Evolutionary conservation across 2,329 filamentous ascomycete genomes (phyloP).

Genomic region (Xylaria sp.): DNA sequence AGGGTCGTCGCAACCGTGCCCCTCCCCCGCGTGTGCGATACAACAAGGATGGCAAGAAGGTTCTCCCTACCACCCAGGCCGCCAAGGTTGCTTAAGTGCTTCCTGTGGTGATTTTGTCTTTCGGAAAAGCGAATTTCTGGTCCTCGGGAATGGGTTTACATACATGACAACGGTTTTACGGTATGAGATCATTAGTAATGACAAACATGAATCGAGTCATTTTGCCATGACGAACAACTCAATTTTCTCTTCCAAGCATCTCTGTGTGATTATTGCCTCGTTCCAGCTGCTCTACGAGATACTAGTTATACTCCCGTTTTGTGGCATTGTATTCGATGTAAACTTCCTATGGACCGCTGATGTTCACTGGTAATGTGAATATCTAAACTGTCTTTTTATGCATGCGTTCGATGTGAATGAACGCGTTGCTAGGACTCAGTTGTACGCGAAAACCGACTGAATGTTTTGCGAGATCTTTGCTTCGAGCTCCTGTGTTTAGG

Average conservation of each 20-base stretch:
- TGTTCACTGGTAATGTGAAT: neutral
- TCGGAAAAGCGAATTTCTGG: constrained; percentile 42
- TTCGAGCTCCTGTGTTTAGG: neutral
- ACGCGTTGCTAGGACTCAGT: too few species aligned
- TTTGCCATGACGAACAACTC: constrained; percentile 31
- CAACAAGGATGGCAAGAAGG: constrained; percentile 99
- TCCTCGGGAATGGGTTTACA: constrained; percentile 48
- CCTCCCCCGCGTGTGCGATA: constrained; percentile 97
- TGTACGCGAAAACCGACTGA: too few species aligned
- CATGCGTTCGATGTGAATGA: neutral
- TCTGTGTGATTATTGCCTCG: neutral
- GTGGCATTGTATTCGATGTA: too few species aligned
- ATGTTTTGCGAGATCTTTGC: neutral
- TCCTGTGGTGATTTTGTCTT: constrained; percentile 42
- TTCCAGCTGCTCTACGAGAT: neutral
- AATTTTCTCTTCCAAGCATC: neutral
- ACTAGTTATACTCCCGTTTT: neutral
- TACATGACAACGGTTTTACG: constrained; percentile 47
- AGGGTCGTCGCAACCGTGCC: constrained; percentile 98
- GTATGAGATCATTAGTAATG: constrained; percentile 50
- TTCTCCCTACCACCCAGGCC: constrained; percentile 85
- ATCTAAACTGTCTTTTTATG: neutral
- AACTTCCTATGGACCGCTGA: neutral
- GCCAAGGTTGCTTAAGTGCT: constrained; percentile 67
- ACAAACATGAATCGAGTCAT: constrained; percentile 50